Percentiles rank a stretch among this genome's conserved stretches.
These are phyloP conservation scores for Diutina pseudorugosa DNA, from an alignment of 1,139 yeast species.

Conservation along the genomic window DNA sequence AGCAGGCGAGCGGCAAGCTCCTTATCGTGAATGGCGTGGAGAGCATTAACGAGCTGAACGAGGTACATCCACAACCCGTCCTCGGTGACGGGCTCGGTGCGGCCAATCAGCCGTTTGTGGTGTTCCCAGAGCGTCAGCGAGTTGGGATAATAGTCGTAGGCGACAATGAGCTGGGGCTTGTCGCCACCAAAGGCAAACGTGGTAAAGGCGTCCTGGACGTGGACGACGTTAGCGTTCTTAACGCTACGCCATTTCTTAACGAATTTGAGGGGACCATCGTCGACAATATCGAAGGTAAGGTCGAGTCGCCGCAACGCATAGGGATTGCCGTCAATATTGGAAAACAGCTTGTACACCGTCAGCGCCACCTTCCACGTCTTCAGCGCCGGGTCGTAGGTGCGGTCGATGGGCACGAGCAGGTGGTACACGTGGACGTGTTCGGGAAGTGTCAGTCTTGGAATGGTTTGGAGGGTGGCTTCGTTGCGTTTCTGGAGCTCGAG, in stretches of 20 bases:
- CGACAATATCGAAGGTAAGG: conserved; percentile 38
- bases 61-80: conserved; percentile 64
- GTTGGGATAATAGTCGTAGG: conserved; percentile 56
- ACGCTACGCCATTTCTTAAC: conserved; percentile 38
- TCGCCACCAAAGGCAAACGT: conserved; percentile 63
- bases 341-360: conserved; percentile 67
- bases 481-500: conserved; percentile 62
- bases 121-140: conserved; percentile 38
- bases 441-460: conserved; percentile 53
- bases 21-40: conserved; percentile 47
- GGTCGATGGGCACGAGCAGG: conserved; percentile 76
- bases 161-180: conserved; percentile 14
- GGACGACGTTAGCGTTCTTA: conserved; percentile 52
- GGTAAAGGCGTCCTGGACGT: conserved; percentile 72
- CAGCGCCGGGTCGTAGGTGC: conserved; percentile 38
- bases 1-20: conserved; percentile 51
- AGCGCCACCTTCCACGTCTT: conserved; percentile 50
- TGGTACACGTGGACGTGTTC: conserved; percentile 74
- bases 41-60: conserved; percentile 60
- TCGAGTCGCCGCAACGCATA: conserved; percentile 62
- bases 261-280: conserved; percentile 36
- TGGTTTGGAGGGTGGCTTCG: conserved; percentile 67
- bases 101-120: conserved; percentile 19
- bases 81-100: conserved; percentile 43
- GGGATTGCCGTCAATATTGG: conserved; percentile 66